A percentile compares a stretch with the other conserved stretches of the same genome.
phyloP scores from a whole-genome alignment of 345 rosid genomes.

The Eucalyptus rudis region DNA sequence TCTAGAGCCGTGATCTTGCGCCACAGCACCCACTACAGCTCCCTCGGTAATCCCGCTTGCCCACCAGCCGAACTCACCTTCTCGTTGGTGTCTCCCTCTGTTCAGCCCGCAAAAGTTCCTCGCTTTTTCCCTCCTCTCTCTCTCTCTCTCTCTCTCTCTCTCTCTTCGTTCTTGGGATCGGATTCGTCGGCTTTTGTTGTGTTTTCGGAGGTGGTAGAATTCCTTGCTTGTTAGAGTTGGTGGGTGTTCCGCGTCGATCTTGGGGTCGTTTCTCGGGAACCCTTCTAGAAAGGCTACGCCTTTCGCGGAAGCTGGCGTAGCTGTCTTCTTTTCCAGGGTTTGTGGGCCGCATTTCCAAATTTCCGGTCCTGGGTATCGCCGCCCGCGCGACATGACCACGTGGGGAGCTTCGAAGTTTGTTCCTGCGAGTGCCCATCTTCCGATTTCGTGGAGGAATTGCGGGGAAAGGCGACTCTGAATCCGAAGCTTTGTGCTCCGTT shows the following conservation, averaged over 20 bases:
- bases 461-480: background rate
- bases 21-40: background rate
- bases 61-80: background rate
- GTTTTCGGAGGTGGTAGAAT: background rate
- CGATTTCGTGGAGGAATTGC: background rate
- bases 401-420: constrained; percentile 7
- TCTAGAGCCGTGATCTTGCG: constrained; percentile 13
- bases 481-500: background rate
- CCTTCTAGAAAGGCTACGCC: background rate
- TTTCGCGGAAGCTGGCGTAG: background rate
- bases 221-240: background rate
- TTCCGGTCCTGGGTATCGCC: background rate
- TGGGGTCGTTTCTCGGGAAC: background rate
- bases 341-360: background rate
- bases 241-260: background rate
- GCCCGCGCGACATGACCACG: background rate
- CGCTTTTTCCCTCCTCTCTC: background rate
- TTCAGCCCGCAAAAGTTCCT: background rate
- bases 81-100: background rate
- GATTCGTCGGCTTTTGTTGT: background rate
- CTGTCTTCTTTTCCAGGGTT: background rate
- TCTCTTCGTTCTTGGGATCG: background rate
- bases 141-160: background rate
- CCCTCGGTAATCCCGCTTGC: background rate
- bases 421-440: constrained; percentile 2